A percentile compares a stretch with the other conserved stretches of the same genome.
These are phyloP conservation scores for Bathelium albidoporum DNA, from an alignment of 495 filamentous ascomycete species.

Conservation along the genomic window DNA sequence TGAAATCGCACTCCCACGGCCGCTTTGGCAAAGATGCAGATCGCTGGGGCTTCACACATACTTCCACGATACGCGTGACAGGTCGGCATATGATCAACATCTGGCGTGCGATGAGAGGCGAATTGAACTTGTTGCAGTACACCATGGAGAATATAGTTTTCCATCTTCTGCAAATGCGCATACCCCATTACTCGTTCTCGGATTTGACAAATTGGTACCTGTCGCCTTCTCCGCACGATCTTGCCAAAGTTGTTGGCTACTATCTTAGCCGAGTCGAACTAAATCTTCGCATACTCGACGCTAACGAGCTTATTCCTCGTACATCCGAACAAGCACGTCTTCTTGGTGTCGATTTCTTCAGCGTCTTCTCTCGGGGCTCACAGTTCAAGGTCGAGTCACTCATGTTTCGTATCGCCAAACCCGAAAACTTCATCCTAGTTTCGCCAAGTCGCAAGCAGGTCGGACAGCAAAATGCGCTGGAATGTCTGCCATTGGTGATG, in stretches of 20 bases:
- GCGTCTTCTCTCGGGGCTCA: slow-evolving; percentile 84
- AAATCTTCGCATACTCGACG: slow-evolving; percentile 81
- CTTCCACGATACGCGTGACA: slow-evolving; percentile 75
- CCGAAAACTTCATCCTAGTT: slow-evolving; percentile 83
- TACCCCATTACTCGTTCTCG: slow-evolving; percentile 74
- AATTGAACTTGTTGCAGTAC: slow-evolving; percentile 84
- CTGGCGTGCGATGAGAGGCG: slow-evolving; percentile 89
- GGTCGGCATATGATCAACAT: slow-evolving; percentile 95
- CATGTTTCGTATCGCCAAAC: slow-evolving; percentile 97
- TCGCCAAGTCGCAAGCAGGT: slow-evolving; percentile 89
- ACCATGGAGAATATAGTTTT: slow-evolving; percentile 96
- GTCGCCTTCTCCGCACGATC: slow-evolving; percentile 52
- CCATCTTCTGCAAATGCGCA: slow-evolving; percentile 80
- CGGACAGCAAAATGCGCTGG: slow-evolving; percentile 84
- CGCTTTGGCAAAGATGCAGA: slow-evolving; percentile 78
- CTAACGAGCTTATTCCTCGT: slow-evolving; percentile 76
- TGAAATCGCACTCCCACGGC: slow-evolving; percentile 70
- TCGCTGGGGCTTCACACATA: slow-evolving; percentile 85
- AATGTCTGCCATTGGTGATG: slow-evolving; percentile 94
- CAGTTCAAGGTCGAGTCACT: slow-evolving; percentile 98
- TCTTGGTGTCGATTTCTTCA: slow-evolving; percentile 91
- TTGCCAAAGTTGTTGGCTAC: slow-evolving; percentile 69
- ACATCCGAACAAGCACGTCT: slow-evolving; percentile 93
- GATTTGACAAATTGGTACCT: slow-evolving; percentile 75
- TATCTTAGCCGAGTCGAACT: slow-evolving; percentile 67